A percentile compares a stretch with the other conserved stretches of the same genome.
Conservation (phyloP, 1,139 yeast genomes). For the Geotrichum klebahnii region DNA sequence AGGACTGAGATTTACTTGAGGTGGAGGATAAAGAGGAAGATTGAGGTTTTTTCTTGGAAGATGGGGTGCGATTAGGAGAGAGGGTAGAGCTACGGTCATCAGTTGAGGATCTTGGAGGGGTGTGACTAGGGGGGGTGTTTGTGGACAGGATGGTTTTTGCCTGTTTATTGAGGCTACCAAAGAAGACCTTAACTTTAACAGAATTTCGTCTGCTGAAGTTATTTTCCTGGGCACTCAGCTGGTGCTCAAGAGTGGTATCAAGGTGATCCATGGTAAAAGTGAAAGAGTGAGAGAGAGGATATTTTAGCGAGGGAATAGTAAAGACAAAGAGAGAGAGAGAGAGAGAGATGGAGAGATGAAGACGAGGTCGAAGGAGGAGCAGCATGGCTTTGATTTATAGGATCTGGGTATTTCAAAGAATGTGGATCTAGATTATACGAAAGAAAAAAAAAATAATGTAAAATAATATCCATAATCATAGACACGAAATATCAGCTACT, state of each 20-base stretch:
- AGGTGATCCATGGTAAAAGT: too few relatives aligned
- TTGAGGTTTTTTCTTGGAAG: too few relatives aligned
- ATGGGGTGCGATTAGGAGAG: too few relatives aligned
- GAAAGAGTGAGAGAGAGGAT: too few relatives aligned
- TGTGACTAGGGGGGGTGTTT: background rate
- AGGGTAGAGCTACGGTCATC: too few relatives aligned
- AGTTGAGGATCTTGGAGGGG: too few relatives aligned
- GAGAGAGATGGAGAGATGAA: background rate
- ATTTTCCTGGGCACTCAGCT: background rate
- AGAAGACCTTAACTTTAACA: constrained; percentile 4
- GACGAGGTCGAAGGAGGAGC: background rate
- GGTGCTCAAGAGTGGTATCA: background rate
- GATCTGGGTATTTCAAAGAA: background rate
- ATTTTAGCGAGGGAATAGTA: too few relatives aligned
- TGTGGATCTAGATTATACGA: constrained; percentile 3
- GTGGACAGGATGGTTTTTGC: background rate
- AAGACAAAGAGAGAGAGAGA: background rate
- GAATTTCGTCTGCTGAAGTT: constrained; percentile 1
- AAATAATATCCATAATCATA: too few relatives aligned
- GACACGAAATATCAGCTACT: background rate
- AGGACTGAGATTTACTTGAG: too few relatives aligned
- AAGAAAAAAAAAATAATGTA: background rate
- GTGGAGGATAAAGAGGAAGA: too few relatives aligned
- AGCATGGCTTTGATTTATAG: background rate
- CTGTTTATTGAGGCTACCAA: constrained; percentile 3